Conservation (phyloP, 345 rosid species). For the Clarkia xantiana region DNA sequence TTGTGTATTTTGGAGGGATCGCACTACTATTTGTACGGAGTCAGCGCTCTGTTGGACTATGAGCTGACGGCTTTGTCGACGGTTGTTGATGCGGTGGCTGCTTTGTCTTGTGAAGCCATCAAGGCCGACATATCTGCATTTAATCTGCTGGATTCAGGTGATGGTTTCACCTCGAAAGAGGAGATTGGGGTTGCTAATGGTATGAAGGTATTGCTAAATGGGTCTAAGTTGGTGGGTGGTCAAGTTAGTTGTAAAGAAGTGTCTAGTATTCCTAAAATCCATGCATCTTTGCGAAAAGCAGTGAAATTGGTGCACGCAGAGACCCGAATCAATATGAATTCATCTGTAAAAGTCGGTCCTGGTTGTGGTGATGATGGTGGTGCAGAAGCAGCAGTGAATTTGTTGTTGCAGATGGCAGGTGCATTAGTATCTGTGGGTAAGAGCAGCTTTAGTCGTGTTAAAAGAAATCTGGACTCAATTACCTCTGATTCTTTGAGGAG, state of each 20-base stretch:
- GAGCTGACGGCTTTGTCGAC: conserved; percentile 29
- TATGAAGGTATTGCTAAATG: conserved; percentile 51
- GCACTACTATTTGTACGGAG: conserved; percentile 19
- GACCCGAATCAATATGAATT: conserved; percentile 38
- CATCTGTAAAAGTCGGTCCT: conserved; percentile 20
- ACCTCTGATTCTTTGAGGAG: conserved; percentile 19
- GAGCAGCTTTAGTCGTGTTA: conserved; percentile 30
- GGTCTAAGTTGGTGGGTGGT: conserved; percentile 41
- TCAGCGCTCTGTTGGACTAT: conserved; percentile 46
- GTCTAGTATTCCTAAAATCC: conserved; percentile 30
- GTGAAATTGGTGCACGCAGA: conserved; percentile 41
- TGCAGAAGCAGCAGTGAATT: conserved; percentile 16
- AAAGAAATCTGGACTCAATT: conserved; percentile 25
- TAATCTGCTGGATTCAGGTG: conserved; percentile 44
- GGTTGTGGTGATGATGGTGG: conserved; percentile 7
- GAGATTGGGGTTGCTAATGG: conserved; percentile 52
- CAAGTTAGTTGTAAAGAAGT: conserved; percentile 21
- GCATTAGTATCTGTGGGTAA: conserved; percentile 34
- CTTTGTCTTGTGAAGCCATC: conserved; percentile 57
- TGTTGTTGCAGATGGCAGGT: conserved; percentile 22
- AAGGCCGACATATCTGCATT: conserved; percentile 34
- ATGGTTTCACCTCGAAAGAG: conserved; percentile 55
- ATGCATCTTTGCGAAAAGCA: conserved; percentile 46
- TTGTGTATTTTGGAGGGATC: conserved; percentile 19
- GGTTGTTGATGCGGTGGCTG: conserved; percentile 43